These are phyloP conservation scores for Ilex aquifolium DNA, from an alignment of 257 asterid species.

Conservation along the genomic window DNA sequence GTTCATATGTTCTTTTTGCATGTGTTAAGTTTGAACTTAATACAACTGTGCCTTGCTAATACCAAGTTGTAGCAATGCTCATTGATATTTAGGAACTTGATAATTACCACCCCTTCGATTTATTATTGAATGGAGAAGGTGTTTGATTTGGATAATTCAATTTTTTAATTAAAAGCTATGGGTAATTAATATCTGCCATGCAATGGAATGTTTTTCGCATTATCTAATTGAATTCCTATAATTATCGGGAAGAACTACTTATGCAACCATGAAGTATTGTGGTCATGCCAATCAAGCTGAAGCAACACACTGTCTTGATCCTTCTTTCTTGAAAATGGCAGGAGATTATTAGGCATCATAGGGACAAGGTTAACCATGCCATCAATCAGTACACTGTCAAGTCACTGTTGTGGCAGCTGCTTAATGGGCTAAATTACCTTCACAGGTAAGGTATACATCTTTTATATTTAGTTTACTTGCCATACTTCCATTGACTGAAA, in stretches of 20 bases:
- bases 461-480: conserved; percentile 4
- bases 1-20: no score
- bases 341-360: conserved; percentile 95
- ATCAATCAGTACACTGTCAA: conserved; percentile 76
- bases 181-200: neutral
- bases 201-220: conserved; percentile 1
- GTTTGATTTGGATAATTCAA: no score
- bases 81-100: no score
- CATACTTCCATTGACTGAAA: conserved; percentile 4
- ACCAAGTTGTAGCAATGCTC: no score
- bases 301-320: neutral
- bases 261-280: neutral
- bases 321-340: conserved; percentile 25
- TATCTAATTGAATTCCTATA: conserved; percentile 10
- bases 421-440: conserved; percentile 91
- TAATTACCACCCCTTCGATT: no score
- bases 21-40: no score
- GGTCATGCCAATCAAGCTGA: neutral
- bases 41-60: no score
- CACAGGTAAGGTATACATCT: conserved; percentile 55
- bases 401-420: conserved; percentile 98
- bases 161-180: neutral
- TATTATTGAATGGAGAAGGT: no score
- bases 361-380: conserved; percentile 92
- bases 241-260: neutral